Base-by-base conservation (phyloP, 352 stramenopile species). In the Phytophthora ramorum region DNA sequence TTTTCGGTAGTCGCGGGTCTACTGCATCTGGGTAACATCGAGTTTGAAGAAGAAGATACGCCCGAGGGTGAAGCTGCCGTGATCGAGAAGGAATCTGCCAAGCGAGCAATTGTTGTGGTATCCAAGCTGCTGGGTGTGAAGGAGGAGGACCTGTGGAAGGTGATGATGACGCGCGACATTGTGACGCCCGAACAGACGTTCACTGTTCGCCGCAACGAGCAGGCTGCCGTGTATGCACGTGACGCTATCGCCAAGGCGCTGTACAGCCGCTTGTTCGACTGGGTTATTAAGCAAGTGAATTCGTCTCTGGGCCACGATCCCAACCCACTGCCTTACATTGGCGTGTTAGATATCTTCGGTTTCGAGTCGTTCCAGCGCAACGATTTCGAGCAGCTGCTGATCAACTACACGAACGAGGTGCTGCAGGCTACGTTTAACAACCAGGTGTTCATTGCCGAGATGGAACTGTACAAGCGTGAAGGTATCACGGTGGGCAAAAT, bases 1-100 rank as follows among this genome's bases (percentile, higher is more conserved):
- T 98, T 99, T 75, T 88, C 78, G 24, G 87, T 99, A 46, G 81
- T 98, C 58, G 96, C 95, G 0, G 96, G 92, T 57, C 82, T 99
- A 34, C 71, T 99, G 43, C 97, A 99, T 77, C 83, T 99, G 35
- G 97, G 97, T 49, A 99, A 99, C 81, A 87, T 99, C 32, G 78
- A 96, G 13, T 98, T 99, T 69, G 87, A 97, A 38, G 88, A 96
- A 53, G 88, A 96, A 69, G 89, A 97, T 54, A 91, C 87, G 19
- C 66, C 87, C 4, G 87, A 96, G 52, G 85, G 85, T 30, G 78
- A 96, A 59, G 88, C 85, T 24, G 84, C 81, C 0, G 76, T 90
- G n/a, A 83, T 95, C 45, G 72, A 95, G 53, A 89, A 89, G 67
- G 52, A 78, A 8, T 85, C 76, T 20, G 83, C 85, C 14, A 90